Conservation (phyloP, 768 basidiomycete species). For the Hericium erinaceus region DNA sequence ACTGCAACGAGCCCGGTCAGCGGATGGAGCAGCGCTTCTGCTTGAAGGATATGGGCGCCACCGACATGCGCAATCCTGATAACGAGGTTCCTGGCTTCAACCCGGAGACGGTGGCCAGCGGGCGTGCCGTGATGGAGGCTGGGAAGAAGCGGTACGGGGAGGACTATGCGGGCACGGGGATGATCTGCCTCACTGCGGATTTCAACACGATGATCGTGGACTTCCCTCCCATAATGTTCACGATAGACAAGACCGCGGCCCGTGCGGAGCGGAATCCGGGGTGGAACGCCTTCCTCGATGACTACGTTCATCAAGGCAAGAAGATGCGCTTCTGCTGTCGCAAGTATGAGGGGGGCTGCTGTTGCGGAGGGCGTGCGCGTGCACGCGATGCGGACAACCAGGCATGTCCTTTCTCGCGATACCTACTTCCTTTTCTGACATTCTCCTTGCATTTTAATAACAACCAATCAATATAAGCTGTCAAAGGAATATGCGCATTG, state of each 20-base stretch:
- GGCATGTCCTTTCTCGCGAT: too few species aligned
- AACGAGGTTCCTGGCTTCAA: background rate
- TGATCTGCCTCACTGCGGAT: background rate
- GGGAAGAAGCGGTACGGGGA: background rate
- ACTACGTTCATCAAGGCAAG: background rate
- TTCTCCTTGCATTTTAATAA: too few species aligned
- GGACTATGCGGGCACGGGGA: conserved; percentile 1
- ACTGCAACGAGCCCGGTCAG: background rate
- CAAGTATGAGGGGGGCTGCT: background rate
- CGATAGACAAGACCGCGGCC: background rate
- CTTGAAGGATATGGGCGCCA: background rate
- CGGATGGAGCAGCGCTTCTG: background rate
- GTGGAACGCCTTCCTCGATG: background rate
- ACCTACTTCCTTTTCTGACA: too few species aligned
- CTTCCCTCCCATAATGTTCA: background rate
- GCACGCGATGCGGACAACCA: too few species aligned
- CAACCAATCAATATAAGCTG: too few species aligned
- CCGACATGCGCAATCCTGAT: background rate
- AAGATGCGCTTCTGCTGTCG: conserved; percentile 5
- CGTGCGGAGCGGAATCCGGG: background rate
- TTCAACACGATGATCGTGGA: background rate
- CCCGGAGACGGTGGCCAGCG: background rate
- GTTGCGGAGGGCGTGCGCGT: background rate
- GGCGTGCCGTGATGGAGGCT: background rate
- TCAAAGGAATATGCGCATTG: too few species aligned